Conservation (phyloP, 2,329 filamentous ascomycete species). For the Elsinoe perseae region DNA sequence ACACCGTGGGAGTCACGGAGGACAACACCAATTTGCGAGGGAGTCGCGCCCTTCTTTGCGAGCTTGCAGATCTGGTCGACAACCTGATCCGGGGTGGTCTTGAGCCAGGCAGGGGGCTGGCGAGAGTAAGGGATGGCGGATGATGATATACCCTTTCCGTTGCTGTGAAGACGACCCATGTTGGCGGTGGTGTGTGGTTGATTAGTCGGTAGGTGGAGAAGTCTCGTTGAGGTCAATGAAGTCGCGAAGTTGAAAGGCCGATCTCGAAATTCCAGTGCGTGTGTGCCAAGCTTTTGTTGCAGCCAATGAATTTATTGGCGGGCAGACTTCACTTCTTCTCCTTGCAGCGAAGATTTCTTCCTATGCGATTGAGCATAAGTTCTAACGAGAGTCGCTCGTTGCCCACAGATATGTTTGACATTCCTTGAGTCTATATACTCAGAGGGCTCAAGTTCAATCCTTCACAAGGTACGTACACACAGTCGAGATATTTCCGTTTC, state of each 20-base stretch:
- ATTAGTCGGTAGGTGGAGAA: slow-evolving; percentile 16
- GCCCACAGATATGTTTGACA: no score
- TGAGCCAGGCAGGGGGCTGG: slow-evolving; percentile 87
- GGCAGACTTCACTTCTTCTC: background rate
- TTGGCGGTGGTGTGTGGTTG: slow-evolving; percentile 38
- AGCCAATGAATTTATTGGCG: background rate
- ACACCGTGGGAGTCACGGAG: slow-evolving; percentile 97
- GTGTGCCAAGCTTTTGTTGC: slow-evolving; percentile 8
- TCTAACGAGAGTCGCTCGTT: no score
- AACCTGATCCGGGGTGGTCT: slow-evolving; percentile 97
- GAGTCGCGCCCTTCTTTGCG: slow-evolving; percentile 96
- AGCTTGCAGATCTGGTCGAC: slow-evolving; percentile 99
- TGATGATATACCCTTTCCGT: slow-evolving; percentile 97
- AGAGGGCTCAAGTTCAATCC: no score
- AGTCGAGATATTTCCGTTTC: background rate
- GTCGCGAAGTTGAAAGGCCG: background rate
- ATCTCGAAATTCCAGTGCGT: slow-evolving; percentile 14
- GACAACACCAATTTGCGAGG: slow-evolving; percentile 97
- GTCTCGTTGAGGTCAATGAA: slow-evolving; percentile 10
- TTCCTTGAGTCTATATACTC: no score
- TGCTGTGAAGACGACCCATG: slow-evolving; percentile 98
- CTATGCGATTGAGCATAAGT: background rate
- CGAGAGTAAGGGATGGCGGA: slow-evolving; percentile 97
- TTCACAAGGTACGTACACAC: no score
- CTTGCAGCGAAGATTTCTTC: background rate